Evolutionary conservation across 306 rosid species (phyloP), one percentile per base, ranked within the genome.

Genomic region (Rubus idaeus): DNA sequence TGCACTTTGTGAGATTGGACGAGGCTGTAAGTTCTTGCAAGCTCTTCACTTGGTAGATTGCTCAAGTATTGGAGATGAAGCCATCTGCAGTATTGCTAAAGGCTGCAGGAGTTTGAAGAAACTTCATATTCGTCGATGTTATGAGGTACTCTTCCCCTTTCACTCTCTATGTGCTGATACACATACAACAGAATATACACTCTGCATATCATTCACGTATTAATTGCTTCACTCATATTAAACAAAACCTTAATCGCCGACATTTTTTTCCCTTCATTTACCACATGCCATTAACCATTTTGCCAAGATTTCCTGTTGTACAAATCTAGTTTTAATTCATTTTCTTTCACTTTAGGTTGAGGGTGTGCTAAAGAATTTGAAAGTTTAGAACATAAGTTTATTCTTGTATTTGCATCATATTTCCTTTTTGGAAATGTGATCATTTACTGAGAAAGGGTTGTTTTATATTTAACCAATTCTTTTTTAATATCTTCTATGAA

Each of bases 31-130:
- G 86, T 87, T 88, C 84, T 79, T 96, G 89, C 90, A 91, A 84
- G 86, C 98, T 39, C 97, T 96, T 79, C 91, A 91, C 87, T 84
- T 96, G 88, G 97, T 92, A 80, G 98, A 92, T 85, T 96, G 99
- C 87, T 88, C 99, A 47, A 84, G 85, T 80, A 89, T 96, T 73
- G 97, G 98, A 72, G 96, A 96, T 83, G 97, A 87, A 67, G 97
- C 91, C 82, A 87, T 96, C 85, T 86, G 96, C 63, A 88, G 90
- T 35, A 88, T 92, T 78, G 99, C 98, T 49, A 75, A 61, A 69
- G 99, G 99, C 76, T 95, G 99, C 82, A 82, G 68, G 74, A 95
- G 84, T 75, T 83, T 95, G 86, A 92, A 92, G 94, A 95, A 91
- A 78, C 94, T 95, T 79, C 94, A 91, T 68, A 89, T 92, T 84